Percentiles rank a stretch among this genome's conserved stretches.
phyloP scores from a whole-genome alignment of 2,329 filamentous ascomycete species.

The Ascochyta koolunga region DNA sequence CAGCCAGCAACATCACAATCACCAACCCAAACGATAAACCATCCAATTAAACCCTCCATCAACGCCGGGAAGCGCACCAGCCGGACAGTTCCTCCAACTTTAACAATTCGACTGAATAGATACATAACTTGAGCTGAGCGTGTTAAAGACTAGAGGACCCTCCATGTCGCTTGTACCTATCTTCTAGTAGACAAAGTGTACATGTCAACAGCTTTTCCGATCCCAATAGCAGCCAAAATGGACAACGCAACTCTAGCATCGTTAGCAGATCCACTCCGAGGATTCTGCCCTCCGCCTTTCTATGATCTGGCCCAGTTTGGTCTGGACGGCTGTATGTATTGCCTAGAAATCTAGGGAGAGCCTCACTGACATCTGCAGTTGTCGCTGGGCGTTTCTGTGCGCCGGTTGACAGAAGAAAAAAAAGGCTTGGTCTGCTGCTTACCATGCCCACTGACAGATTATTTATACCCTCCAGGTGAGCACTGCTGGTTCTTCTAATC shows the following conservation, averaged over 20 bases:
- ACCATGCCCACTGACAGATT: conserved; percentile 86
- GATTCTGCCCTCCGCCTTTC: conserved; percentile 72
- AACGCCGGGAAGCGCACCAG: conserved; percentile 11
- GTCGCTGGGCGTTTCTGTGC: conserved; percentile 65
- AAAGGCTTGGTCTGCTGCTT: conserved; percentile 74
- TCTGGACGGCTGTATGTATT: conserved; percentile 69
- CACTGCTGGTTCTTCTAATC: neutral
- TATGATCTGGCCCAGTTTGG: conserved; percentile 67
- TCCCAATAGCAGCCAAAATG: conserved; percentile 24
- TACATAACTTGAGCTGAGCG: neutral
- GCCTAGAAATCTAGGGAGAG: conserved; percentile 1
- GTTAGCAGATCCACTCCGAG: conserved; percentile 44
- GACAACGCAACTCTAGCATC: conserved; percentile 36
- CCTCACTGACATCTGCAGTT: conserved; percentile 52
- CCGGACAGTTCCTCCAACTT: conserved; percentile 10
- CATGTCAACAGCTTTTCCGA: neutral
- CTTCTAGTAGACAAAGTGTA: conserved; percentile 20
- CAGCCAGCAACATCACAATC: conserved; percentile 26
- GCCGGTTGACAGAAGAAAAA: conserved; percentile 48
- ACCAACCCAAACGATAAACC: conserved; percentile 17
- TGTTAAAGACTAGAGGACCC: neutral
- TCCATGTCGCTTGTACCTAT: conserved; percentile 32
- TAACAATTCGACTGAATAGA: neutral
- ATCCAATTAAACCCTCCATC: conserved; percentile 18
- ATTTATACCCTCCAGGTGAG: conserved; percentile 67